Evolutionary conservation across 164 flowering plant genomes (phyloP).

Genomic region (Dillenia turbinata): DNA sequence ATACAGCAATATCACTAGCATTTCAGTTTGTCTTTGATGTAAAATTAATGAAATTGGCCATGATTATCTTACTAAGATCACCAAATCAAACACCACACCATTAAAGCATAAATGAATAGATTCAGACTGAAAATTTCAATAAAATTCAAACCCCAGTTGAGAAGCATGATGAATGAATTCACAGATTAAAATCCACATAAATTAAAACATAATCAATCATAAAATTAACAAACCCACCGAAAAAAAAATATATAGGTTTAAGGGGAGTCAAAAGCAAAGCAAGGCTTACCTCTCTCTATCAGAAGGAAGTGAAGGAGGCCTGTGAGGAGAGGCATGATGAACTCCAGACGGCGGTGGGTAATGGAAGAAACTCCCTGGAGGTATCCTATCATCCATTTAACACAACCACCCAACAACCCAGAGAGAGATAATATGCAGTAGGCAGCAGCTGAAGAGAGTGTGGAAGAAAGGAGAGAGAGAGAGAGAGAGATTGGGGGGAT

Average conservation of each 20-base stretch:
- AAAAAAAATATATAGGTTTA: background rate
- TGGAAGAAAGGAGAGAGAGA: background rate
- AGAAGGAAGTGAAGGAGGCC: slow-evolving; percentile 47
- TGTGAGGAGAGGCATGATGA: slow-evolving; percentile 64
- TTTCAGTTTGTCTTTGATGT: no score
- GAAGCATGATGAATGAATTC: no score
- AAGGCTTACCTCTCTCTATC: slow-evolving; percentile 65
- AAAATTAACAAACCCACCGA: background rate
- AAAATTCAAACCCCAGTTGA: no score
- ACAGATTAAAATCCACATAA: no score
- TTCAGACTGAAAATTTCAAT: no score
- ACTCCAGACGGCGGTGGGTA: slow-evolving; percentile 58
- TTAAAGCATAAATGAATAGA: no score
- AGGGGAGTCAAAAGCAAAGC: background rate
- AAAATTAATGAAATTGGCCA: no score
- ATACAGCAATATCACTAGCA: no score
- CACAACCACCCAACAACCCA: background rate
- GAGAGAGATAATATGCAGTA: background rate
- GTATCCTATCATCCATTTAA: slow-evolving; percentile 68
- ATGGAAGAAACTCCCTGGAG: slow-evolving; percentile 69
- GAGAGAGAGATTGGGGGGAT: background rate
- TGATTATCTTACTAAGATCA: no score
- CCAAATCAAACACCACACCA: no score
- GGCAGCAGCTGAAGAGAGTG: background rate
- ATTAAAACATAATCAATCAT: no score